These are phyloP conservation scores for Aspergillus sp. DNA, from an alignment of 2,329 filamentous ascomycete genomes.

Conservation along the genomic window DNA sequence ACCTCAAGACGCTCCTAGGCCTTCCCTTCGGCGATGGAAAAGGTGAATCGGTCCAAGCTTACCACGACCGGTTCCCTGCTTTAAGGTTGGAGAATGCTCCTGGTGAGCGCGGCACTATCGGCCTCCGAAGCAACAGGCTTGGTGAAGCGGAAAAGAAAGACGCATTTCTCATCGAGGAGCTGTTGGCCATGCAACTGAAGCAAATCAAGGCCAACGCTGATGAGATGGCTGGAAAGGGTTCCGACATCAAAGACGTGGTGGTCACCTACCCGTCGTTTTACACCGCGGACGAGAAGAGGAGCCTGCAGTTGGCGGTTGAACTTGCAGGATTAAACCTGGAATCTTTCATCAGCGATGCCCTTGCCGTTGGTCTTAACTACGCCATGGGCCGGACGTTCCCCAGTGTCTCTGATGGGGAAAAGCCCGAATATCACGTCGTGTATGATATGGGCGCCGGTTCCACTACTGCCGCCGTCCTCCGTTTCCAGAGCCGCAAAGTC, in stretches of 20 bases:
- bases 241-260: slow-evolving; percentile 74
- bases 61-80: slow-evolving; percentile 73
- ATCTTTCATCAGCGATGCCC: slow-evolving; percentile 79
- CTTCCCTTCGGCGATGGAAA: slow-evolving; percentile 50
- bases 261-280: slow-evolving; percentile 90
- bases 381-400: slow-evolving; percentile 89
- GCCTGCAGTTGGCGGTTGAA: slow-evolving; percentile 78
- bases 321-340: slow-evolving; percentile 85
- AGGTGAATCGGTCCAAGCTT: slow-evolving; percentile 62
- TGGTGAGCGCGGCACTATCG: slow-evolving; percentile 64
- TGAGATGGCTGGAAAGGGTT: slow-evolving; percentile 72
- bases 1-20: slow-evolving; percentile 88
- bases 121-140: slow-evolving; percentile 76
- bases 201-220: slow-evolving; percentile 89
- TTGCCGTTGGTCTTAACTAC: slow-evolving; percentile 93
- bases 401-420: slow-evolving; percentile 74
- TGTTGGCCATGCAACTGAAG: slow-evolving; percentile 94
- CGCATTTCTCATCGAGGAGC: slow-evolving; percentile 77
- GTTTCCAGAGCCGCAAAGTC: slow-evolving; percentile 82
- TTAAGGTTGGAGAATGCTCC: slow-evolving; percentile 62
- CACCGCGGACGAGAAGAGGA: slow-evolving; percentile 84
- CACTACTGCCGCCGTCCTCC: slow-evolving; percentile 83
- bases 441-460: slow-evolving; percentile 98
- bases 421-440: slow-evolving; percentile 87
- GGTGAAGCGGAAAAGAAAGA: slow-evolving; percentile 62